Evolutionary conservation across 2,329 filamentous ascomycete genomes (phyloP).

Genomic region (Pseudogymnoascus sp.): DNA sequence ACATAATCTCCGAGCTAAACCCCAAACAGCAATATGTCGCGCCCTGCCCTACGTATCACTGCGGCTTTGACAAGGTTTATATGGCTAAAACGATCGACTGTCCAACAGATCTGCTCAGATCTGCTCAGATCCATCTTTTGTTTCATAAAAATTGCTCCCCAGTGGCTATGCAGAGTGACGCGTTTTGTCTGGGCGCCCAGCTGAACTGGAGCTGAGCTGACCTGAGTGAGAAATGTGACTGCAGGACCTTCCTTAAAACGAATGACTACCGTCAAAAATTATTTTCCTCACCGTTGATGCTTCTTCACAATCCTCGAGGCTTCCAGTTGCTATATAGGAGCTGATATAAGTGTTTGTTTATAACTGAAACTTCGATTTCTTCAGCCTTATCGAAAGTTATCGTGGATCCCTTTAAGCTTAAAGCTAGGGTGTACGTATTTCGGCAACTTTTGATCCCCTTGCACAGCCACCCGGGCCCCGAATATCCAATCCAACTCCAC

Average conservation of each 20-base stretch:
- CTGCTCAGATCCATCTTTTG: background rate
- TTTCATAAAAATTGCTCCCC: background rate
- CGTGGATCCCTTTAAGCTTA: background rate
- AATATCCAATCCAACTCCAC: background rate
- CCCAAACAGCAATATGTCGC: background rate
- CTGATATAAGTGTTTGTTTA: background rate
- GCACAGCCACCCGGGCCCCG: conserved; percentile 1
- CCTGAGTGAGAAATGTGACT: background rate
- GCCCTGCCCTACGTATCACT: background rate
- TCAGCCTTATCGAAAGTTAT: conserved; percentile 5
- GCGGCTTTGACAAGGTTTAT: background rate
- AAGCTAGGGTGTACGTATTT: conserved; percentile 1
- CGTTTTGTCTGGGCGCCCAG: background rate
- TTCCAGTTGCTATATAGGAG: background rate
- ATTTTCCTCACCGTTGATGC: background rate
- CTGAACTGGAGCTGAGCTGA: background rate
- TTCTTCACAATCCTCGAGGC: background rate
- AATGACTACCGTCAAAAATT: background rate
- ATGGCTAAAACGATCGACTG: background rate
- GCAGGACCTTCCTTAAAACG: background rate
- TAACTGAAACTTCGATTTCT: background rate
- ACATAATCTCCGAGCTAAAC: background rate
- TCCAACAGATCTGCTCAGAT: conserved; percentile 1
- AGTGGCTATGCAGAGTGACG: background rate
- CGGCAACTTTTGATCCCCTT: background rate